These are phyloP conservation scores for Populus pruinosa DNA, from an alignment of 345 rosid species.

Conservation along the genomic window DNA sequence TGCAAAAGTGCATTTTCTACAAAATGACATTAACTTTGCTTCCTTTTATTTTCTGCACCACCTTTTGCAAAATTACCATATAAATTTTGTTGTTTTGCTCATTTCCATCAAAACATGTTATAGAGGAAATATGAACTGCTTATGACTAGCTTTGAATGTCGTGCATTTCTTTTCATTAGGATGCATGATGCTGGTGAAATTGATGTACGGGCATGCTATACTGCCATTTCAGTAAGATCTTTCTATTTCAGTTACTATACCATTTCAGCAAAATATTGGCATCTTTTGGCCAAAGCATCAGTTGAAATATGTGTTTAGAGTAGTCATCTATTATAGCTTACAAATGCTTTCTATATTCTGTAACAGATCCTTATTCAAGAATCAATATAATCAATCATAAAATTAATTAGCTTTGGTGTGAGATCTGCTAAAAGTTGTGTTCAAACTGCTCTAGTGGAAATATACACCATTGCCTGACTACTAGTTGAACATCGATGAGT, in stretches of 20 bases:
- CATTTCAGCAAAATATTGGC: neutral
- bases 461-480: neutral
- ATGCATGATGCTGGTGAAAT: slow-evolving; percentile 98
- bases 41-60: neutral
- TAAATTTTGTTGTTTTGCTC: neutral
- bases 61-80: neutral
- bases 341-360: neutral
- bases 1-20: neutral
- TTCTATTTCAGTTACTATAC: neutral
- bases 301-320: neutral
- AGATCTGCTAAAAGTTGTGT: neutral
- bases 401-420: neutral
- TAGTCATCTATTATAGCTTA: neutral
- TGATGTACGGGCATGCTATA: slow-evolving; percentile 93
- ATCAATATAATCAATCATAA: neutral
- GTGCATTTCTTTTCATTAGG: slow-evolving; percentile 32
- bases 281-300: neutral
- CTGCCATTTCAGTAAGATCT: slow-evolving; percentile 76
- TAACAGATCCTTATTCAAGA: neutral
- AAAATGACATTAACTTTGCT: neutral
- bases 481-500: neutral
- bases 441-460: neutral
- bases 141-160: slow-evolving; percentile 3
- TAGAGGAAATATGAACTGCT: neutral
- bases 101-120: neutral